Percentiles rank a stretch among this genome's conserved stretches.
Conservation (phyloP, 2,329 filamentous ascomycete species). For the Botryosphaeria dothidea region DNA sequence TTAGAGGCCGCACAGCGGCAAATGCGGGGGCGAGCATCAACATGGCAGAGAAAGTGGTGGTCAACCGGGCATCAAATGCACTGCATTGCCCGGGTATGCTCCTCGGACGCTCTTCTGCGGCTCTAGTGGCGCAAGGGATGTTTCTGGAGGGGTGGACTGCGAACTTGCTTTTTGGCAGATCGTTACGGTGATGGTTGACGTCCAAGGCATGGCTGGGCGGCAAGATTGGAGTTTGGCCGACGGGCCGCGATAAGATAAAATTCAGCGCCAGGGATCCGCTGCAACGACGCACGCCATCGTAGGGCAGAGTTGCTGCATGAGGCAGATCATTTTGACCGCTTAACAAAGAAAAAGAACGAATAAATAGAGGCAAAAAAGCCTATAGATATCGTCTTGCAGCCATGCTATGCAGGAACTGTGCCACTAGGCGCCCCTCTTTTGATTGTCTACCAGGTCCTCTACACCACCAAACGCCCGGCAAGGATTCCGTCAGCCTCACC, state of each 20-base stretch:
- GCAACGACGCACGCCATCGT: constrained; percentile 7
- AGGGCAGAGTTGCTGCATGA: constrained; percentile 15
- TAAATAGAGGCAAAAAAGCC: not conserved
- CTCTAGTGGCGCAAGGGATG: not conserved
- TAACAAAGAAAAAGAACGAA: not conserved
- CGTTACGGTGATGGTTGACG: not conserved
- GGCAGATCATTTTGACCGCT: constrained; percentile 3
- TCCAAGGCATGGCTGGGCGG: not conserved
- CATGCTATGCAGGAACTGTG: not conserved
- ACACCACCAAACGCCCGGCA: not conserved
- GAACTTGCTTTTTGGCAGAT: constrained; percentile 11
- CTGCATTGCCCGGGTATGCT: not conserved
- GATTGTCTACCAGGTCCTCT: not conserved
- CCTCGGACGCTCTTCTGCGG: not conserved
- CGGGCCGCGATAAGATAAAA: constrained; percentile 11
- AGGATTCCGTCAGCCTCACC: not conserved
- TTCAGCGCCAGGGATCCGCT: not conserved
- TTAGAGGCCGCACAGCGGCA: not conserved
- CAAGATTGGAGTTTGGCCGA: not conserved
- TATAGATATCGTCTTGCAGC: not conserved
- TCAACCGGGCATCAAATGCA: not conserved
- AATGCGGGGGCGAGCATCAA: not conserved
- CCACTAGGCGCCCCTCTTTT: not conserved
- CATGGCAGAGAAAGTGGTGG: not conserved
- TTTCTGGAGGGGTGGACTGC: not conserved